A percentile compares a stretch with the other conserved stretches of the same genome.
Conservation (phyloP, 306 rosid genomes). For the Sicyos baderoa region DNA sequence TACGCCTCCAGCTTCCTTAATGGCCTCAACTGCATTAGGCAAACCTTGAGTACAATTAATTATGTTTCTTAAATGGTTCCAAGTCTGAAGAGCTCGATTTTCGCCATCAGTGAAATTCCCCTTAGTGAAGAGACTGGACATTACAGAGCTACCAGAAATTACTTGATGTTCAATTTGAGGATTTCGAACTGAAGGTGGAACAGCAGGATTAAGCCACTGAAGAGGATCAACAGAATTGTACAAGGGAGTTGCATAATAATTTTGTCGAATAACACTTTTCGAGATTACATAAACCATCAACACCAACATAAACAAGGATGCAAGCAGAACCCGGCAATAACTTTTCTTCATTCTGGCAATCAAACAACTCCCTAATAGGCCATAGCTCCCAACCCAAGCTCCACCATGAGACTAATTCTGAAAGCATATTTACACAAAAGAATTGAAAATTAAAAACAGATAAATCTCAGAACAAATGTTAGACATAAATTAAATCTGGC, state of each 20-base stretch:
- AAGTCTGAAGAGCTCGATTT: slow-evolving; percentile 57
- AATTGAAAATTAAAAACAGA: slow-evolving; percentile 17
- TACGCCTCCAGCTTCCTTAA: slow-evolving; percentile 79
- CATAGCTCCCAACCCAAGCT: slow-evolving; percentile 22
- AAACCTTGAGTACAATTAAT: slow-evolving; percentile 62
- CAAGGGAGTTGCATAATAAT: slow-evolving; percentile 40
- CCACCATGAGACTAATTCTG: slow-evolving; percentile 17
- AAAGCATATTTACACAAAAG: neutral
- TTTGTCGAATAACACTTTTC: slow-evolving; percentile 48
- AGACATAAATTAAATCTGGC: neutral
- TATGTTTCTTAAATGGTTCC: slow-evolving; percentile 69
- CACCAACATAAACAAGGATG: slow-evolving; percentile 62
- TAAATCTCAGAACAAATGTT: slow-evolving; percentile 6
- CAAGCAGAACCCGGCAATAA: slow-evolving; percentile 57
- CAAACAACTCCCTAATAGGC: slow-evolving; percentile 26
- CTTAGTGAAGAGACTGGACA: slow-evolving; percentile 54
- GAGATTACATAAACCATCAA: slow-evolving; percentile 59
- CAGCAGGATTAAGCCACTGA: slow-evolving; percentile 57
- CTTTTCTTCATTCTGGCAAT: slow-evolving; percentile 72
- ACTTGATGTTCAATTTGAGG: slow-evolving; percentile 54
- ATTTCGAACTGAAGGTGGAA: slow-evolving; percentile 59
- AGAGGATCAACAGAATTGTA: slow-evolving; percentile 68
- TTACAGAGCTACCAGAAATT: slow-evolving; percentile 46
- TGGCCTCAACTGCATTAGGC: slow-evolving; percentile 85
- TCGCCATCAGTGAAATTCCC: slow-evolving; percentile 58